These are phyloP conservation scores for Alternaria brassicicola DNA, from an alignment of 2,329 filamentous ascomycete genomes.

Conservation along the genomic window DNA sequence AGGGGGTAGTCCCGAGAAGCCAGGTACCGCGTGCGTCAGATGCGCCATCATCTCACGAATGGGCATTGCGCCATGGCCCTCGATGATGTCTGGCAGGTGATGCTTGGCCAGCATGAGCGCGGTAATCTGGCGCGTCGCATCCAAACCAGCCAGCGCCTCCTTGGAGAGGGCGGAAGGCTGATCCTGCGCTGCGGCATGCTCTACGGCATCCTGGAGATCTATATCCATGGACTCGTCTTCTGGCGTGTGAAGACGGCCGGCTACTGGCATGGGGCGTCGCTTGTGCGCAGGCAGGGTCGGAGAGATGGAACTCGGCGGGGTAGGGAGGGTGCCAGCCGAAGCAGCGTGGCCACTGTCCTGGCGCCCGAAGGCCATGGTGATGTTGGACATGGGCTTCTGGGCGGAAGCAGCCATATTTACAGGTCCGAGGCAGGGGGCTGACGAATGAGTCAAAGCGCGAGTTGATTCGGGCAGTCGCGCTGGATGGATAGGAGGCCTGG, in stretches of 20 bases:
- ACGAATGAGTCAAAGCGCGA: conserved; percentile 36
- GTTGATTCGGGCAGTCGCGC: conserved; percentile 22
- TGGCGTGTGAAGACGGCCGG: conserved; percentile 55
- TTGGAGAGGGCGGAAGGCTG: conserved; percentile 54
- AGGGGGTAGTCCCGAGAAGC: conserved; percentile 86
- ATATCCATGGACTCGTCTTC: conserved; percentile 71
- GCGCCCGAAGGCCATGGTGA: conserved; percentile 47
- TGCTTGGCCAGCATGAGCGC: conserved; percentile 84
- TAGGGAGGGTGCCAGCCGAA: conserved; percentile 67
- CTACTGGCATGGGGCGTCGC: conserved; percentile 63
- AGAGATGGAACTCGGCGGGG: conserved; percentile 94
- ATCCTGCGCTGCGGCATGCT: conserved; percentile 56
- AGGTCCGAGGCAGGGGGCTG: conserved; percentile 28
- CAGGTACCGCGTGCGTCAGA: conserved; percentile 89
- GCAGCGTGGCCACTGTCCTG: conserved; percentile 38
- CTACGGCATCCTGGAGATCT: conserved; percentile 75
- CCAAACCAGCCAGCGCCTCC: conserved; percentile 62
- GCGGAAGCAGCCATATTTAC: conserved; percentile 46
- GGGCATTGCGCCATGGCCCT: conserved; percentile 86
- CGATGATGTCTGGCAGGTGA: conserved; percentile 87
- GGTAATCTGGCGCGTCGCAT: conserved; percentile 83
- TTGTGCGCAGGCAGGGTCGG: conserved; percentile 83
- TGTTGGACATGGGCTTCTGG: conserved; percentile 49
- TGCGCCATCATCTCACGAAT: conserved; percentile 97
- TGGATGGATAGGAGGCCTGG: conserved; percentile 6